Evolutionary conservation across 2,329 filamentous ascomycete genomes (phyloP), one percentile per base, ranked within the genome.

Genomic region (Geosmithia putterillii): DNA sequence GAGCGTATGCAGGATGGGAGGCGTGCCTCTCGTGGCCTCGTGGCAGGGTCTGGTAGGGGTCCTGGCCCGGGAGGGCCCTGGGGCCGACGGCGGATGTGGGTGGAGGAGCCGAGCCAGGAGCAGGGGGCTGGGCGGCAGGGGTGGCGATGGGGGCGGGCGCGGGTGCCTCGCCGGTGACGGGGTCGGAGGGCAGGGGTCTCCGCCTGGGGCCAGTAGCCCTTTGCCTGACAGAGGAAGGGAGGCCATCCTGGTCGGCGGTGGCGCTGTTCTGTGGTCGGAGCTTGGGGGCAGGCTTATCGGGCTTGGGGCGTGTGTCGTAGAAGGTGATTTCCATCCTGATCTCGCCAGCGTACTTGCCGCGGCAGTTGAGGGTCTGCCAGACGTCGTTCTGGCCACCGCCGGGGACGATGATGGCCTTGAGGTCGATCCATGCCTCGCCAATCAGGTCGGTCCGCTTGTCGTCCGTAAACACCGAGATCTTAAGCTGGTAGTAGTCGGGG

Each of bases 361-460:
- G 87, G 70, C 79, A 96, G 50, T 77, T 83, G 51, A 98, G 69
- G 46, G 71, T 80, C 59, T 95, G 89, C 92, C 92, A 98, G 44
- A 86, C 70, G 62, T 98, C 92, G 57, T 76, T 88, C 64, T 95
- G 87, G n/a, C 92, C 89, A 41, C 92, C 92, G 40, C 92, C 89
- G 2, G 80, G 71, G 18, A 89, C 73, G 48, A 98, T 76, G 53
- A 98, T 84, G 52, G 79, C 74, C 51, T 81, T 79, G 46, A 98
- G 71, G 56, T 86, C 83, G 46, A 96, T 77, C 82, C 86, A 95
- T 7, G 86, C 81, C 63, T 98, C 92, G 50, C 92, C 92, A 54
- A 98, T 95, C 50, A 98, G 64, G 52, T 98, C 92, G 0, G 90
- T 96, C 67, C 84, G 94, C 69, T 95, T 96, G 65, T 98, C 92